phyloP scores from a whole-genome alignment of 148 eudicot genomes.

The Rhododendron simsii region DNA sequence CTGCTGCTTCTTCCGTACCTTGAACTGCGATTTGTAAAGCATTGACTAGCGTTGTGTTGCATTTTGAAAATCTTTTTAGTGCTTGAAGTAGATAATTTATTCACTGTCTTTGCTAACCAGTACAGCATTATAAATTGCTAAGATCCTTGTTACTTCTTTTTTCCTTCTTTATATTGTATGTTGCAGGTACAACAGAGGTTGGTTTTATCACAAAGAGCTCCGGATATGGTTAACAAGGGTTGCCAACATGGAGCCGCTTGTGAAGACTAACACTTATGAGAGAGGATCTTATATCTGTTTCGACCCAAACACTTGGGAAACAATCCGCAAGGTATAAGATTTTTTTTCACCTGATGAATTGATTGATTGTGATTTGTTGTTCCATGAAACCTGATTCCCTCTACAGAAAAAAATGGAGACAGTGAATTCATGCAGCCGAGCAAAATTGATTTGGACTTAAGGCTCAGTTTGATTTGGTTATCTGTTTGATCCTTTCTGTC shows the following conservation, averaged over 20 bases:
- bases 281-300: conserved; percentile 76
- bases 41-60: neutral
- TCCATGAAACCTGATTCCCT: neutral
- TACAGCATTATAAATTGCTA: conserved; percentile 3
- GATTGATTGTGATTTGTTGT: neutral
- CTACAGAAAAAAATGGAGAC: neutral
- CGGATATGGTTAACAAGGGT: conserved; percentile 65
- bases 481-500: neutral
- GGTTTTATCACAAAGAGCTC: conserved; percentile 85
- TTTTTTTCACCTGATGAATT: neutral
- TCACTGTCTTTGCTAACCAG: neutral
- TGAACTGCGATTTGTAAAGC: neutral
- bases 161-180: neutral
- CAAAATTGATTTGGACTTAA: neutral
- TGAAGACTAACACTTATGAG: conserved; percentile 64
- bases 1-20: neutral
- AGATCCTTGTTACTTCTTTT: neutral
- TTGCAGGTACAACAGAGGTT: conserved; percentile 71
- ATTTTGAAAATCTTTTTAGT: neutral
- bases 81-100: neutral
- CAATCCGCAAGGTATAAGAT: conserved; percentile 59
- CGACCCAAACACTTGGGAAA: conserved; percentile 89
- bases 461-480: neutral
- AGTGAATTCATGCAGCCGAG: neutral
- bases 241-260: conserved; percentile 65